Evolutionary conservation across 2,329 filamentous ascomycete species (phyloP), one percentile per base, ranked within the genome.

Genomic region (Trichoderma lentiforme): DNA sequence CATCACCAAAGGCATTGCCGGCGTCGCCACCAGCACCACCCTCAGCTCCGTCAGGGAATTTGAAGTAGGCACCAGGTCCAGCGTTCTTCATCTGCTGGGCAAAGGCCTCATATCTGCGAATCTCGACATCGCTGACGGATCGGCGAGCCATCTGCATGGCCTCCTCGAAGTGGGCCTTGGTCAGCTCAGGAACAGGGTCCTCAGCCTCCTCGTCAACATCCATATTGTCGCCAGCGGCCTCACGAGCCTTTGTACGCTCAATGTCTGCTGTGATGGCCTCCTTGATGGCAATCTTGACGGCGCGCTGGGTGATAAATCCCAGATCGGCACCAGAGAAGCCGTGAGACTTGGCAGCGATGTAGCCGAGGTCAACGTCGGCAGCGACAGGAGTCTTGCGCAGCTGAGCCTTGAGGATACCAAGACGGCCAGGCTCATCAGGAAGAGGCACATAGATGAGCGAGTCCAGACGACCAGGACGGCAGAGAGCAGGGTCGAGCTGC

Each of bases 301-400:
- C 96, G 82, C 96, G 94, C 87, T 99, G 96, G 28, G 96, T 98
- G 81, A 99, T 95, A 87, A 98, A 99, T 74, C 96, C 96, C 82
- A 99, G 89, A 92, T 99, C 96, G 80, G 96, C 96, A 95, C 96
- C 96, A 71, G 96, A 98, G 90, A 98, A 99, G 74, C 96, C 96
- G 85, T 99, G 94, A 6, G 96, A 99, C 89, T 97, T 97, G 84
- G 91, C 92, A 70, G 96, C 95, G 81, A 99, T 98, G 88, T 90
- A 98, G 73, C 91, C 85, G 65, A 99, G 87, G 81, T 99, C 91
- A 79, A 99, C 91, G 79, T 99, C 96, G 26, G 85, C 81, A 36
- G 96, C 89, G 71, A 98, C 93, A 70, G 96, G 96, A 0, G 96
- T 98, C 91, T 99, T 99, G 86, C 97, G 94, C 75, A 99, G 93